Evolutionary conservation across 768 basidiomycete species (phyloP).

Genomic region (Pholiota microspora): DNA sequence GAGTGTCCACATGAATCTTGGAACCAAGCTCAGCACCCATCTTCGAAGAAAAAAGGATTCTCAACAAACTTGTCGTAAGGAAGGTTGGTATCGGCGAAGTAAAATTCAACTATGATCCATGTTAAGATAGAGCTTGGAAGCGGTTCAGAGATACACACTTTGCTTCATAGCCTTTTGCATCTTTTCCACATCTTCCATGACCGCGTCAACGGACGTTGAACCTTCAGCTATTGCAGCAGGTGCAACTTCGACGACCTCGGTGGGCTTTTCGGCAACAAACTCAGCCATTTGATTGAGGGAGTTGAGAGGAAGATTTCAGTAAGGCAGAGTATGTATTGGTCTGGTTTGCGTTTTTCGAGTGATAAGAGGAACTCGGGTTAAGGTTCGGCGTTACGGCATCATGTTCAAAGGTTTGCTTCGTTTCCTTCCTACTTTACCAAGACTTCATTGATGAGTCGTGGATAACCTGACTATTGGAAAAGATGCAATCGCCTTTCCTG

Average conservation of each 20-base stretch:
- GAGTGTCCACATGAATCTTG: conserved; percentile 95
- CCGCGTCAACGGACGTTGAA: conserved; percentile 10
- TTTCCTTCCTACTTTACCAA: no score
- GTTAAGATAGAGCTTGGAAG: background rate
- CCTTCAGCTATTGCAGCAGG: conserved; percentile 12
- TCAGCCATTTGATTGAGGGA: conserved; percentile 24
- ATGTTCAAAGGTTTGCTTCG: background rate
- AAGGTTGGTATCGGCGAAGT: conserved; percentile 95
- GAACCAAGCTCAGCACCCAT: background rate
- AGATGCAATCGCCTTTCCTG: conserved; percentile 21
- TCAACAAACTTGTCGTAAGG: conserved; percentile 76
- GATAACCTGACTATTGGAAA: no score
- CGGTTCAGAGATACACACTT: conserved; percentile 33
- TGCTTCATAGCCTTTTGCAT: conserved; percentile 53
- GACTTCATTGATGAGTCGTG: no score
- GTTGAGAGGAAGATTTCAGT: conserved; percentile 1
- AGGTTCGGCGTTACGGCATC: conserved; percentile 1
- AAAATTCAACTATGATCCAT: conserved; percentile 75
- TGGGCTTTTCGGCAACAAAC: conserved; percentile 20
- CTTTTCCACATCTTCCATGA: conserved; percentile 31
- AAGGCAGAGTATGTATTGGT: conserved; percentile 11
- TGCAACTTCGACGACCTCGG: conserved; percentile 5
- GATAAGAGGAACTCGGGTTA: conserved; percentile 10
- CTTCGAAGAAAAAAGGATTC: background rate
- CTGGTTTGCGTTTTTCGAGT: conserved; percentile 18